These are phyloP conservation scores for Boletus pseudopeckii DNA, from an alignment of 768 basidiomycete species.

Conservation along the genomic window DNA sequence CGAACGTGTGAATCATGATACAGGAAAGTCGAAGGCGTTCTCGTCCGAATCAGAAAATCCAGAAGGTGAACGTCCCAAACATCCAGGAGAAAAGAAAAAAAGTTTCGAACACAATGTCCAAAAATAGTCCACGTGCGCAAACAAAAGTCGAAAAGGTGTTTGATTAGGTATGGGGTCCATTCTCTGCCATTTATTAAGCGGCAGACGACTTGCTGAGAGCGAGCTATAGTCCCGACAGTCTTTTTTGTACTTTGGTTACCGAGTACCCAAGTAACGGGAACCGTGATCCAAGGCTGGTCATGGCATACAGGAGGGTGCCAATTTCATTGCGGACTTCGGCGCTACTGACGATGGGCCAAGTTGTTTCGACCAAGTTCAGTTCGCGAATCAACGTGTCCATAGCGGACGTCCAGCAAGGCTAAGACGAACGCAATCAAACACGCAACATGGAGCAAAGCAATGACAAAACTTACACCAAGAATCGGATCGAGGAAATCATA, in stretches of 20 bases:
- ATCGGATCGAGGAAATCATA: slow-evolving; percentile 75
- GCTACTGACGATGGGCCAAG: slow-evolving; percentile 59
- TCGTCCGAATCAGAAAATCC: slow-evolving; percentile 6
- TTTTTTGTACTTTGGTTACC: slow-evolving; percentile 30
- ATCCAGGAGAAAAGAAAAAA: slow-evolving; percentile 1
- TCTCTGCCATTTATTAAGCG: slow-evolving; percentile 1
- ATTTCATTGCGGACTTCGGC: slow-evolving; percentile 63
- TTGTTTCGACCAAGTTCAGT: slow-evolving; percentile 56
- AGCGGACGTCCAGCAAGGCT: slow-evolving; percentile 72
- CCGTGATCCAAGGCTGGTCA: slow-evolving; percentile 55
- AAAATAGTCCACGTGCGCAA: slow-evolving; percentile 11
- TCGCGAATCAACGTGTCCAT: slow-evolving; percentile 67
- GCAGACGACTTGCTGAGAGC: slow-evolving; percentile 2
- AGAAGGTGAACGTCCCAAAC: slow-evolving; percentile 4
- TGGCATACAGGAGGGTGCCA: slow-evolving; percentile 56
- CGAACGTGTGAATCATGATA: slow-evolving; percentile 18
- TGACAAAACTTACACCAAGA: slow-evolving; percentile 54
- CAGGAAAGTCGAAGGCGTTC: slow-evolving; percentile 10
- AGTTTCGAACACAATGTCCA: slow-evolving; percentile 2
- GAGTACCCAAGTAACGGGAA: slow-evolving; percentile 54
- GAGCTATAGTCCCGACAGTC: slow-evolving; percentile 28
- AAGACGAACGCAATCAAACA: slow-evolving; percentile 7
- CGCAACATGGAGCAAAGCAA: neutral
- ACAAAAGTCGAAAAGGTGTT: neutral
- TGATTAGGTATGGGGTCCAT: neutral